phyloP scores from a whole-genome alignment of 306 rosid genomes.

The Trifolium subterraneum region DNA sequence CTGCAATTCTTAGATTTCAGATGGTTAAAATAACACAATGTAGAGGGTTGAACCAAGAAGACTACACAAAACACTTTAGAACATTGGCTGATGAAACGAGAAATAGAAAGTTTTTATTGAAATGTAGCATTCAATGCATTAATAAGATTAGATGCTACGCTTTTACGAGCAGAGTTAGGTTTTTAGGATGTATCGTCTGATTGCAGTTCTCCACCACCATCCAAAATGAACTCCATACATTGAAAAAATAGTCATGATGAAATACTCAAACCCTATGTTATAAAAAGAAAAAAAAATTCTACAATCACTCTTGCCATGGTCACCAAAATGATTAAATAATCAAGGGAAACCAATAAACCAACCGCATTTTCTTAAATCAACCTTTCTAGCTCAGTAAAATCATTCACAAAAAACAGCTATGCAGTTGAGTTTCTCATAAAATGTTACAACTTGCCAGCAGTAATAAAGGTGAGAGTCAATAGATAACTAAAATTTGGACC shows the following conservation, averaged over 20 bases:
- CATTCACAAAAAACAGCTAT: constrained; percentile 11
- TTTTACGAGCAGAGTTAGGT: not conserved
- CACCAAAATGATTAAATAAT: constrained; percentile 16
- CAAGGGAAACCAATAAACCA: constrained; percentile 15
- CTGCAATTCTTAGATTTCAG: constrained; percentile 14
- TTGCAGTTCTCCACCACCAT: not conserved
- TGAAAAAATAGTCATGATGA: not conserved
- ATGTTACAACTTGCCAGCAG: not conserved
- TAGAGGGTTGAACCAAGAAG: not conserved
- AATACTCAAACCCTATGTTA: constrained; percentile 9
- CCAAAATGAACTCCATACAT: not conserved
- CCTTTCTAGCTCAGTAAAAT: constrained; percentile 6
- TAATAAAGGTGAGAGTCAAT: constrained; percentile 9
- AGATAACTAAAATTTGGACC: constrained; percentile 7
- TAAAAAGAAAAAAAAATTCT: not conserved
- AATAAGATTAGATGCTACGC: not conserved
- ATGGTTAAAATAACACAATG: not conserved
- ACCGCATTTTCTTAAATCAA: constrained; percentile 1
- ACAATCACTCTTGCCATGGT: constrained; percentile 29
- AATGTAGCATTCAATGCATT: constrained; percentile 7
- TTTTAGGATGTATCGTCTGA: not conserved
- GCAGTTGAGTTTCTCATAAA: constrained; percentile 3
- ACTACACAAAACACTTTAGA: too few relatives aligned
- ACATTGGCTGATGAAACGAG: not conserved
- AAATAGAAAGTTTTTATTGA: not conserved